phyloP scores from a whole-genome alignment of 768 basidiomycete genomes.

The Lactarius evosmus region DNA sequence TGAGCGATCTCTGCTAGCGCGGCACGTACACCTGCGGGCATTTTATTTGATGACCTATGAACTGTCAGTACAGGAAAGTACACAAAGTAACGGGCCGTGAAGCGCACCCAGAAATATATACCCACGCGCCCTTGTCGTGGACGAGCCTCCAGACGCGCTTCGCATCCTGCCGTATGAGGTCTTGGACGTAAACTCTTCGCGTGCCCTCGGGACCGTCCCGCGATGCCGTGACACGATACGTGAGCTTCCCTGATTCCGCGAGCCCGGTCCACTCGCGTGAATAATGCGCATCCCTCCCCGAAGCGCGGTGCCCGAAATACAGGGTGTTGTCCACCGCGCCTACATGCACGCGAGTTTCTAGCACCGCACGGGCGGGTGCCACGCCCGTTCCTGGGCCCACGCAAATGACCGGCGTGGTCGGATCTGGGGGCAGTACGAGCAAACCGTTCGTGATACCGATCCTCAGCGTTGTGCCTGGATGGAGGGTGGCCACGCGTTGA shows the following conservation, averaged over 20 bases:
- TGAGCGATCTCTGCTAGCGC: conserved; percentile 55
- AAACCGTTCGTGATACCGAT: conserved; percentile 65
- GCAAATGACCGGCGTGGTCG: conserved; percentile 74
- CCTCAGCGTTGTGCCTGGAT: conserved; percentile 55
- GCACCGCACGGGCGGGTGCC: conserved; percentile 85
- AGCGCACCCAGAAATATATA: conserved; percentile 89
- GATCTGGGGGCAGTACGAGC: conserved; percentile 53
- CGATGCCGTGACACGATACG: conserved; percentile 73
- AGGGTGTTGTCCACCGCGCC: conserved; percentile 71
- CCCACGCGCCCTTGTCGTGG: conserved; percentile 50
- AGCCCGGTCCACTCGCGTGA: conserved; percentile 59
- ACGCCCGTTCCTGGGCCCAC: conserved; percentile 95
- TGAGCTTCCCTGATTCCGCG: conserved; percentile 40
- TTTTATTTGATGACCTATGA: conserved; percentile 87
- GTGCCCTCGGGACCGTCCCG: conserved; percentile 71
- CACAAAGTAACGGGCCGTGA: not conserved
- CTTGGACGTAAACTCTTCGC: conserved; percentile 83
- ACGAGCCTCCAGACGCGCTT: conserved; percentile 65
- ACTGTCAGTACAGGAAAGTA: not conserved
- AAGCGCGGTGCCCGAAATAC: conserved; percentile 90
- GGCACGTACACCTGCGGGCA: conserved; percentile 86
- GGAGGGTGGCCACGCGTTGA: not conserved
- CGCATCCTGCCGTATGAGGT: conserved; percentile 67
- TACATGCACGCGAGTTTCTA: conserved; percentile 66
- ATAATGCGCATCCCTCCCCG: conserved; percentile 76